Evolutionary conservation across 2,329 filamentous ascomycete genomes (phyloP).

Genomic region (Cercospora sojina): DNA sequence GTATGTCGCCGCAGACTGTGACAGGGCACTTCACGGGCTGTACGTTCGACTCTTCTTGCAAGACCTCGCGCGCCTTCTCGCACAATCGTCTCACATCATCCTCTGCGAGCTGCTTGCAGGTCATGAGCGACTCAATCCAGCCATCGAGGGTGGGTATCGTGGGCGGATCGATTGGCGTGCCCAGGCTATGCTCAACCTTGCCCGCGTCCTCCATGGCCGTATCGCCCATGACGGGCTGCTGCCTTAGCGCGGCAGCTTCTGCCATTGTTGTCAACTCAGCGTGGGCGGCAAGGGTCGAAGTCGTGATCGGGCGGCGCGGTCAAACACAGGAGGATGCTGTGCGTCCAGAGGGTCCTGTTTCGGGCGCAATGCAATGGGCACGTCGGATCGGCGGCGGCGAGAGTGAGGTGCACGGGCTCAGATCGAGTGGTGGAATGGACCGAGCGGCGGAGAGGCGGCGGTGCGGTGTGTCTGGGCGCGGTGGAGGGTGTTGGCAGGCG

Average conservation of each 20-base stretch:
- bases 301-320: slow-evolving; percentile 9
- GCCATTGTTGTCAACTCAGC: slow-evolving; percentile 20
- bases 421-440: background rate
- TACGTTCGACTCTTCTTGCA: slow-evolving; percentile 97
- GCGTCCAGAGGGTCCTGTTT: background rate
- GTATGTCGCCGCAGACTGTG: slow-evolving; percentile 97
- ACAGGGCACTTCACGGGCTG: slow-evolving; percentile 99
- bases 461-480: background rate
- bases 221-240: slow-evolving; percentile 55
- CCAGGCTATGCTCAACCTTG: slow-evolving; percentile 73
- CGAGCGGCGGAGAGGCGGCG: background rate
- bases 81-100: slow-evolving; percentile 93
- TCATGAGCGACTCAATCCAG: slow-evolving; percentile 98
- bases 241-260: slow-evolving; percentile 39
- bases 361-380: slow-evolving; percentile 5
- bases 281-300: slow-evolving; percentile 10
- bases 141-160: slow-evolving; percentile 91
- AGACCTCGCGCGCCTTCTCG: slow-evolving; percentile 95
- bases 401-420: background rate
- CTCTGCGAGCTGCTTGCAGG: slow-evolving; percentile 96
- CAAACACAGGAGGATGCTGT: slow-evolving; percentile 8
- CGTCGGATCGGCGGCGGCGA: background rate
- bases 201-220: slow-evolving; percentile 99
- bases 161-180: slow-evolving; percentile 73
- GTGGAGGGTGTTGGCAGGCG: background rate